Evolutionary conservation across 2,329 filamentous ascomycete genomes (phyloP).

Genomic region (Colletotrichum tamarilloi): DNA sequence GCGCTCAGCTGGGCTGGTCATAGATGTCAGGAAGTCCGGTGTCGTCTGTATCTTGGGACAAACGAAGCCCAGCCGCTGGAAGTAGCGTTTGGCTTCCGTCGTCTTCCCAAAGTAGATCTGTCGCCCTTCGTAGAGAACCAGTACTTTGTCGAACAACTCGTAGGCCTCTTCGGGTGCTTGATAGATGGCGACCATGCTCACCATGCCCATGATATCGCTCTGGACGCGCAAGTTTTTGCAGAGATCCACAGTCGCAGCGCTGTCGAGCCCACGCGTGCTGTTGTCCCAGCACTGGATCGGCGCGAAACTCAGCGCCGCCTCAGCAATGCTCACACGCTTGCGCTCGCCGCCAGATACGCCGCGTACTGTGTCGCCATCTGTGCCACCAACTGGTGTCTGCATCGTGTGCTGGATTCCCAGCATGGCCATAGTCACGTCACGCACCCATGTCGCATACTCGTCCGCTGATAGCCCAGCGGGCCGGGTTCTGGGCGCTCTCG

Average conservation of each 20-base stretch:
- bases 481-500: slow-evolving; percentile 60
- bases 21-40: slow-evolving; percentile 74
- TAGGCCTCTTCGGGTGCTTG: slow-evolving; percentile 62
- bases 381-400: slow-evolving; percentile 76
- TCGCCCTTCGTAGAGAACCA: slow-evolving; percentile 74
- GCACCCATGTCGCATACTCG: slow-evolving; percentile 63
- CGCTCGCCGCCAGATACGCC: slow-evolving; percentile 72
- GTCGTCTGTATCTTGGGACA: slow-evolving; percentile 68
- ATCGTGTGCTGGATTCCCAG: slow-evolving; percentile 79
- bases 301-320: slow-evolving; percentile 58
- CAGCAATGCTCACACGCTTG: slow-evolving; percentile 81
- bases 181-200: slow-evolving; percentile 72
- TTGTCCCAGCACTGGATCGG: slow-evolving; percentile 78
- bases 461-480: slow-evolving; percentile 55
- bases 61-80: slow-evolving; percentile 63
- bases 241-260: slow-evolving; percentile 74
- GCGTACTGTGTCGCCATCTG: slow-evolving; percentile 70
- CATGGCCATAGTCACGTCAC: slow-evolving; percentile 77
- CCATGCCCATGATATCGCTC: slow-evolving; percentile 67
- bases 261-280: slow-evolving; percentile 72
- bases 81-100: slow-evolving; percentile 40
- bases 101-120: slow-evolving; percentile 62
- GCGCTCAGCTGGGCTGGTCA: slow-evolving; percentile 54
- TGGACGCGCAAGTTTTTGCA: slow-evolving; percentile 69
- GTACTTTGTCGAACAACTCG: slow-evolving; percentile 73